phyloP scores from a whole-genome alignment of 306 rosid species.

The Trifolium pratense region DNA sequence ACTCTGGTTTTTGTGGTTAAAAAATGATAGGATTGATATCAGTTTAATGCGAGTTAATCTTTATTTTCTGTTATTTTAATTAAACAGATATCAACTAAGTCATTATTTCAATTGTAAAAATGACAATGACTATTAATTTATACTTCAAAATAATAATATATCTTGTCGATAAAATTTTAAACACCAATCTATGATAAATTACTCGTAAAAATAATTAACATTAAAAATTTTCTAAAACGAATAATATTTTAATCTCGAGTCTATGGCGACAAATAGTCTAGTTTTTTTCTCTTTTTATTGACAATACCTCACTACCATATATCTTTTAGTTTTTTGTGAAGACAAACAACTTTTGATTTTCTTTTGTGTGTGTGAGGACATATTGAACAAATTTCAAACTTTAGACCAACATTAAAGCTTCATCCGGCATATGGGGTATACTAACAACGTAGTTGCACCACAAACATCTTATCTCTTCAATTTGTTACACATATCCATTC shows the following conservation, averaged over 20 bases:
- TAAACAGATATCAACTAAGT: too few relatives aligned
- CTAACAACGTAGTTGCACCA: constrained; percentile 35
- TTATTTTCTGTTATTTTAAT: too few relatives aligned
- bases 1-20: too few relatives aligned
- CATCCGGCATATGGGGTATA: constrained; percentile 42
- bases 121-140: too few relatives aligned
- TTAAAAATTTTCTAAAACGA: neutral
- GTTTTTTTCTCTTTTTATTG: neutral
- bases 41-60: too few relatives aligned
- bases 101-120: too few relatives aligned
- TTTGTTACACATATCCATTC: constrained; percentile 15
- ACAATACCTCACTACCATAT: neutral
- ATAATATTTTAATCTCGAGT: constrained; percentile 1
- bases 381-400: constrained; percentile 18
- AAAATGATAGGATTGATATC: too few relatives aligned
- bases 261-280: neutral
- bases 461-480: constrained; percentile 44
- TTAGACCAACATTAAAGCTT: constrained; percentile 25
- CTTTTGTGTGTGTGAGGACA: neutral
- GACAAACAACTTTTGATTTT: neutral
- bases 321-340: neutral
- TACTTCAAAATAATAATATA: too few relatives aligned
- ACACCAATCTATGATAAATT: too few relatives aligned
- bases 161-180: too few relatives aligned
- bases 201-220: too few relatives aligned